phyloP scores from a whole-genome alignment of 495 filamentous ascomycete genomes.

The Aspergillus ellipticus region DNA sequence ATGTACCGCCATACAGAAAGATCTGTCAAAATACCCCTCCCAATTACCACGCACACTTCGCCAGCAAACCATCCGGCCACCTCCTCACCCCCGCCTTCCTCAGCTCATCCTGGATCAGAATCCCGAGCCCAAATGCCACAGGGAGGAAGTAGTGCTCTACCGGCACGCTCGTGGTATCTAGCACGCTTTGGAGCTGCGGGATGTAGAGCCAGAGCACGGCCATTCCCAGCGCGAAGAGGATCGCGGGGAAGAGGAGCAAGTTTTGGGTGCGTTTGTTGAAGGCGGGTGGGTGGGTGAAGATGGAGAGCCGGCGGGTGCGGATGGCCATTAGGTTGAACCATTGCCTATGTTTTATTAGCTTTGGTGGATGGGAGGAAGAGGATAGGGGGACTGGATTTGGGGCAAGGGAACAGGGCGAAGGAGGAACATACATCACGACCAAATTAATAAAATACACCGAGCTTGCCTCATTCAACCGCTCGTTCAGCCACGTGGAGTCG shows the following conservation, averaged over 20 bases:
- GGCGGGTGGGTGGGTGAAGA: constrained; percentile 61
- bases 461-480: constrained; percentile 41
- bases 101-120: constrained; percentile 40
- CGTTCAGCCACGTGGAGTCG: constrained; percentile 42
- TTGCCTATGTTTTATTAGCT: constrained; percentile 42
- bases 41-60: constrained; percentile 21
- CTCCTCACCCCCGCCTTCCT: constrained; percentile 19
- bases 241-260: constrained; percentile 60
- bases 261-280: constrained; percentile 58
- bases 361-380: neutral
- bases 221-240: constrained; percentile 58
- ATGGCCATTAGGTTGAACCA: constrained; percentile 66
- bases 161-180: constrained; percentile 54
- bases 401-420: too few relatives aligned
- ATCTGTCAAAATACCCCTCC: neutral
- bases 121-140: constrained; percentile 55
- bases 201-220: constrained; percentile 63
- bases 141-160: constrained; percentile 67
- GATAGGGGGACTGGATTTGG: neutral
- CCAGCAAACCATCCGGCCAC: constrained; percentile 20
- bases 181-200: constrained; percentile 48
- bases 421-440: constrained; percentile 22
- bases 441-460: constrained; percentile 33
- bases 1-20: neutral
- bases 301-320: constrained; percentile 59